Percentiles rank a stretch among this genome's conserved stretches.
These are phyloP conservation scores for Terfezia claveryi DNA, from an alignment of 495 filamentous ascomycete species.

Conservation along the genomic window DNA sequence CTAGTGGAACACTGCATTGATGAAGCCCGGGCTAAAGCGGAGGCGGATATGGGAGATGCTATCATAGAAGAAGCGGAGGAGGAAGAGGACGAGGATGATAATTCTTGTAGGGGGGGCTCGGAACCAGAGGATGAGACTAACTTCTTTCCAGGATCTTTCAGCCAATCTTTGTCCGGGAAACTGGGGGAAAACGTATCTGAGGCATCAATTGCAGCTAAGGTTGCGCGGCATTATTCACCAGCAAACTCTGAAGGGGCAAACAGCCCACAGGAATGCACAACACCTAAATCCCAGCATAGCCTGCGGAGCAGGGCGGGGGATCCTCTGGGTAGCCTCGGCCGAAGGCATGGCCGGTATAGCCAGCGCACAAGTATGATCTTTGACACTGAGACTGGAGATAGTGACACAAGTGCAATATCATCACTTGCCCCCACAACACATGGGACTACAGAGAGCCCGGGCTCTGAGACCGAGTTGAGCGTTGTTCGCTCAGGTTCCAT, in stretches of 20 bases:
- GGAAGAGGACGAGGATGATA: constrained; percentile 27
- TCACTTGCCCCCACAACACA: constrained; percentile 48
- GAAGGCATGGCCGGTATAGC: background rate
- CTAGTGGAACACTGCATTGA: constrained; percentile 88
- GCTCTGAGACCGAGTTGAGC: constrained; percentile 60
- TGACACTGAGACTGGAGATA: constrained; percentile 30
- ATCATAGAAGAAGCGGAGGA: background rate
- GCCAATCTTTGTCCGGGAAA: constrained; percentile 7
- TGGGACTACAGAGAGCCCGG: constrained; percentile 65
- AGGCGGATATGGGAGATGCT: constrained; percentile 40
- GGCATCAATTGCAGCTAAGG: background rate
- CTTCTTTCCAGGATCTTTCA: constrained; percentile 19
- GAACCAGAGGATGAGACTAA: constrained; percentile 16
- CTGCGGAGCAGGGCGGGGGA: constrained; percentile 18
- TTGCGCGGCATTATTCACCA: constrained; percentile 34
- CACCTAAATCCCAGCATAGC: constrained; percentile 67
- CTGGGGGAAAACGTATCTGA: background rate
- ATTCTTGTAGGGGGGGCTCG: constrained; percentile 20
- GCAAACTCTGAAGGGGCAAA: constrained; percentile 50
- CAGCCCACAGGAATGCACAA: constrained; percentile 79
- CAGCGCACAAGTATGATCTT: constrained; percentile 18
- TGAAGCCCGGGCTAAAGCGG: constrained; percentile 74
- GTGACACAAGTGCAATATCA: constrained; percentile 70
- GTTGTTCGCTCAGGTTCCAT: constrained; percentile 40
- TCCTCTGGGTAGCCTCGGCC: constrained; percentile 1